Conservation (phyloP, 768 basidiomycete species). For the Mycena leptocephala region DNA sequence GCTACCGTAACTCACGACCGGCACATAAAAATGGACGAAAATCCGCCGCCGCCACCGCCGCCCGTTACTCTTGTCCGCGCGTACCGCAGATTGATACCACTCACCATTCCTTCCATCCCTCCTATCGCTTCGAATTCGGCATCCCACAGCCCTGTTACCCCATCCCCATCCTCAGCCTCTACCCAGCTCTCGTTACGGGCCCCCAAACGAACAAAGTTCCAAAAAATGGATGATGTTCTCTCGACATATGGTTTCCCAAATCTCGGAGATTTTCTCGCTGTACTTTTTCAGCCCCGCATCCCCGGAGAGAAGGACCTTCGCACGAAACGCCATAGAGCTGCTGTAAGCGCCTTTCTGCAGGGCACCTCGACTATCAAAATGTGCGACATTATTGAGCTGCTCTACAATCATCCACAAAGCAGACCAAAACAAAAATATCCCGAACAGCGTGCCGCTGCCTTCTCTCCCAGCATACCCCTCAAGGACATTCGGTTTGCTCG, state of each 20-base stretch:
- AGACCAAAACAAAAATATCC: background rate
- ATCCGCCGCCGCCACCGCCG: background rate
- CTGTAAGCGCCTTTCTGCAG: slow-evolving; percentile 17
- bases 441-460: slow-evolving; percentile 5
- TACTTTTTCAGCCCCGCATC: background rate
- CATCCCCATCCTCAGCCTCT: too few relatives aligned
- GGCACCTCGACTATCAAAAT: slow-evolving; percentile 29
- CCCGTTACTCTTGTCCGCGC: too few relatives aligned
- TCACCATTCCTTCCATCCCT: background rate
- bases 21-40: background rate
- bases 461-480: background rate
- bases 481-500: too few relatives aligned
- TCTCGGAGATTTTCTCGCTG: background rate
- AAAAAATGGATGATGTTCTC: background rate
- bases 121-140: background rate
- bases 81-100: too few relatives aligned
- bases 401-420: slow-evolving; percentile 35
- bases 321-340: background rate
- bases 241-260: background rate
- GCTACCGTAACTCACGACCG: background rate
- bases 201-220: background rate
- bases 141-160: background rate
- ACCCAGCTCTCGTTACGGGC: background rate
- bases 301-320: background rate
- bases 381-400: slow-evolving; percentile 31